Conservation (phyloP, 331 rosid genomes). For the Saraca asoca region DNA sequence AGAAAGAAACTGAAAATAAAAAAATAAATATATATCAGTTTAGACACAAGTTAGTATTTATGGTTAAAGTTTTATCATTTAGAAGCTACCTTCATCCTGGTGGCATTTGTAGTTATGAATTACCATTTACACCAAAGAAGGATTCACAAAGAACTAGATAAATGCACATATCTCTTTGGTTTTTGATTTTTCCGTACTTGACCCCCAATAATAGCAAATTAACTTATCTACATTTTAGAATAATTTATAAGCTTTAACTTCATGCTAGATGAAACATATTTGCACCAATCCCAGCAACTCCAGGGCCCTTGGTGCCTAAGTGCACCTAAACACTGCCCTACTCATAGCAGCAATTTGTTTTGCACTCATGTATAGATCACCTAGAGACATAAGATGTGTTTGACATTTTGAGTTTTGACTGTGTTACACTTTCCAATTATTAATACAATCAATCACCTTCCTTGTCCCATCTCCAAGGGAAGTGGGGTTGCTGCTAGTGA, state of each 20-base stretch:
- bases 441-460: too few species aligned
- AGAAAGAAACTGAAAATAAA: neutral
- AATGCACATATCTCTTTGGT: neutral
- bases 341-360: neutral
- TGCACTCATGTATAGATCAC: neutral
- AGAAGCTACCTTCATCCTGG: neutral
- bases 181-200: too few species aligned
- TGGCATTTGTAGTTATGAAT: neutral
- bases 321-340: conserved; percentile 4
- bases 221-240: too few species aligned
- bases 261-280: conserved; percentile 8
- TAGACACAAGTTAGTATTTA: neutral
- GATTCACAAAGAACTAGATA: neutral
- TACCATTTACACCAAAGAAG: neutral
- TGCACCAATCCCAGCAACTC: neutral
- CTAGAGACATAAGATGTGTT: neutral
- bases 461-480: neutral
- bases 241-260: neutral
- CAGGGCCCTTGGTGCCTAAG: neutral
- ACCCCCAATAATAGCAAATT: too few species aligned
- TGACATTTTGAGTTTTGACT: neutral
- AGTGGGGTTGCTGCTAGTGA: too few species aligned
- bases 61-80: neutral
- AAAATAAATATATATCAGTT: neutral
- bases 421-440: neutral